Base-by-base conservation (phyloP, 345 rosid genomes). In the Corymbia maculata region DNA sequence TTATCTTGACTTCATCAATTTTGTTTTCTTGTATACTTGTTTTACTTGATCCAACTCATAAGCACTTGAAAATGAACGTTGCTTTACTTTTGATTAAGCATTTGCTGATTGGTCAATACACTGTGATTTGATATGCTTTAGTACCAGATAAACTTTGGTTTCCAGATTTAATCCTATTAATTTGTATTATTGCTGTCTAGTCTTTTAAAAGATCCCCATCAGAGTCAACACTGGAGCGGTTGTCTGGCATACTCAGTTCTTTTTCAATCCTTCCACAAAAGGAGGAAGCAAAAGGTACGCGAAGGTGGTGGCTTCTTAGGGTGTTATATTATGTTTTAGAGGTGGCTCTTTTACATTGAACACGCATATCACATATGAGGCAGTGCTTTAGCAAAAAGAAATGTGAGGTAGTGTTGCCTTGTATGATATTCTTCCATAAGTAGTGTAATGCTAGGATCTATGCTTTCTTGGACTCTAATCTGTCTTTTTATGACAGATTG, bases 141-240 rank as follows among this genome's bases (percentile, higher is more conserved):
- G 26, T 70, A 17, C 80, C 17, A 70, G 80, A 17, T 12, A 75
- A 36, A 75, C 49, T 36, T 75, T 75, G 82, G 26, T 26, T 7
- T 36, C 45, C 82, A 51, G 64, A 52, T 85, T 17, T 52, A 21
- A 52, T 28, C 26, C 55, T 85, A 50, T 61, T 82, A 36, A 17
- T 52, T 32, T 30, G 87, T 32, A 52, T 51, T 79, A 57, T 64
- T 51, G 64, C 90, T 14, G n/a, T 79, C 61, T 86, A 97, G 99
- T 85, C 92, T 50, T 94, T 97, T 44, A 94, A 93, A 90, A 93
- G 97, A 89, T 95, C 96, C 61, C 89, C 94, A 53, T 98, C 99
- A 4, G 99, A 97, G 89, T 93, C 98, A 51, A 92, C 99, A 79
- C 87, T 97, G 80, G 99, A 97, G 92, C 93, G 93, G 47, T 87